Conservation (phyloP, 148 eudicot genomes). For the Hydrangea macrophylla region DNA sequence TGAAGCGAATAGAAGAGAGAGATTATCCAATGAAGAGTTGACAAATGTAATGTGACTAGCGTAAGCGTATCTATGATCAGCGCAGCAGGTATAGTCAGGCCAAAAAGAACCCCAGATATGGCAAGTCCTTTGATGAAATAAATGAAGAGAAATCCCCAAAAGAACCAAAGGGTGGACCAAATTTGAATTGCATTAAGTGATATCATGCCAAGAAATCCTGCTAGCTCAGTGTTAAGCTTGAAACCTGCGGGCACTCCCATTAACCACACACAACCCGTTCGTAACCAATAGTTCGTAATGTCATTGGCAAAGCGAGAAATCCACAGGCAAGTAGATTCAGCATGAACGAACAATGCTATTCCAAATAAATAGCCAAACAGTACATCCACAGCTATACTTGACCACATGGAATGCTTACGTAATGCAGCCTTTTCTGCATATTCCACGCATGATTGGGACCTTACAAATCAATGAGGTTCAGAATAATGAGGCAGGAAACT, state of each 20-base stretch:
- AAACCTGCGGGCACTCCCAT: constrained; percentile 99
- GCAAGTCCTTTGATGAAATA: constrained; percentile 56
- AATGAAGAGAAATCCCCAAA: constrained; percentile 38
- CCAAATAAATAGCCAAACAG: constrained; percentile 75
- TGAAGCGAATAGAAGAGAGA: constrained; percentile 76
- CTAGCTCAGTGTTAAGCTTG: constrained; percentile 93
- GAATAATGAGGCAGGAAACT: not conserved
- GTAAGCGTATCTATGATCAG: constrained; percentile 57
- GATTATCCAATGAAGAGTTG: constrained; percentile 59
- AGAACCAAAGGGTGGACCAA: constrained; percentile 88
- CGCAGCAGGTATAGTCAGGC: constrained; percentile 73
- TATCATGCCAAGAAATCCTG: constrained; percentile 75
- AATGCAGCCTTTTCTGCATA: constrained; percentile 81
- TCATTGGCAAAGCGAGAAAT: constrained; percentile 42
- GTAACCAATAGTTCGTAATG: constrained; percentile 64
- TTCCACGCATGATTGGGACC: constrained; percentile 81
- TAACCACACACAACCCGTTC: constrained; percentile 89
- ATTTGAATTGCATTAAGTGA: constrained; percentile 87
- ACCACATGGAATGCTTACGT: constrained; percentile 75
- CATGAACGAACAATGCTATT: constrained; percentile 43
- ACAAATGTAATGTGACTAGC: constrained; percentile 60
- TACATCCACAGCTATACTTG: constrained; percentile 65
- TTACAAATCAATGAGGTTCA: constrained; percentile 25
- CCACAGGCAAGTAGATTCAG: constrained; percentile 44
- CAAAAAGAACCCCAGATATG: constrained; percentile 64